Percentiles rank a stretch among this genome's conserved stretches.
Conservation (phyloP, 805 yeast genomes). For the Metschnikowia proteae region DNA sequence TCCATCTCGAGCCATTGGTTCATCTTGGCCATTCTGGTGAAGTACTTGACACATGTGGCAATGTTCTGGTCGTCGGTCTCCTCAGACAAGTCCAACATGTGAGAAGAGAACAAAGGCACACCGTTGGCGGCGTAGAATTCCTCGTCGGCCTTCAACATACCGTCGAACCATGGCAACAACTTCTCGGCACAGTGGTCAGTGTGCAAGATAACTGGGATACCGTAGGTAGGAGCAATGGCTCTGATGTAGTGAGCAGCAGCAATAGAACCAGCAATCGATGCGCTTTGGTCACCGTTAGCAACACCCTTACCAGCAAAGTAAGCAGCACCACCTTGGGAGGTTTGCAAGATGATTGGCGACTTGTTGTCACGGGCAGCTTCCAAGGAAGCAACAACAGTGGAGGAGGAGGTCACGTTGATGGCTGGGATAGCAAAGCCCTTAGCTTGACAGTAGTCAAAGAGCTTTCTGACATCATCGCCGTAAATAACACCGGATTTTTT, state of each 20-base stretch:
- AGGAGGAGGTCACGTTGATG: slow-evolving; percentile 95
- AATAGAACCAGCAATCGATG: slow-evolving; percentile 89
- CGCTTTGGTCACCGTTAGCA: slow-evolving; percentile 85
- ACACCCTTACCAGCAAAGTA: slow-evolving; percentile 99
- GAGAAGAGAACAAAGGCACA: slow-evolving; percentile 96
- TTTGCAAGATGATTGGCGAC: slow-evolving; percentile 94
- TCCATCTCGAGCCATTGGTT: slow-evolving; percentile 99
- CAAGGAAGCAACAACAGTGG: slow-evolving; percentile 66
- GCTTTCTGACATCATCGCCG: slow-evolving; percentile 89
- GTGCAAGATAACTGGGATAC: slow-evolving; percentile 94
- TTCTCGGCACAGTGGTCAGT: slow-evolving; percentile 99
- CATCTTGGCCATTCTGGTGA: slow-evolving; percentile 88
- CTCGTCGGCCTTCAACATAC: slow-evolving; percentile 96
- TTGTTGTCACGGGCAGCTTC: slow-evolving; percentile 48
- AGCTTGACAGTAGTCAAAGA: slow-evolving; percentile 89
- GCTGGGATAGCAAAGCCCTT: slow-evolving; percentile 97
- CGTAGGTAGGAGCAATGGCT: slow-evolving; percentile 93
- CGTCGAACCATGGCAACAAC: slow-evolving; percentile 97
- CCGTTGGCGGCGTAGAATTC: slow-evolving; percentile 82
- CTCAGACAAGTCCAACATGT: slow-evolving; percentile 97
- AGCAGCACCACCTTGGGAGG: slow-evolving; percentile 99
- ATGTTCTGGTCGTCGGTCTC: slow-evolving; percentile 96
- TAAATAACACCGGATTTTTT: slow-evolving; percentile 97
- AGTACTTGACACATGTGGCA: slow-evolving; percentile 89
- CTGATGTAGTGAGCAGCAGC: slow-evolving; percentile 99